Evolutionary conservation across 2,329 filamentous ascomycete genomes (phyloP).

Genomic region (Aulographum hederae): DNA sequence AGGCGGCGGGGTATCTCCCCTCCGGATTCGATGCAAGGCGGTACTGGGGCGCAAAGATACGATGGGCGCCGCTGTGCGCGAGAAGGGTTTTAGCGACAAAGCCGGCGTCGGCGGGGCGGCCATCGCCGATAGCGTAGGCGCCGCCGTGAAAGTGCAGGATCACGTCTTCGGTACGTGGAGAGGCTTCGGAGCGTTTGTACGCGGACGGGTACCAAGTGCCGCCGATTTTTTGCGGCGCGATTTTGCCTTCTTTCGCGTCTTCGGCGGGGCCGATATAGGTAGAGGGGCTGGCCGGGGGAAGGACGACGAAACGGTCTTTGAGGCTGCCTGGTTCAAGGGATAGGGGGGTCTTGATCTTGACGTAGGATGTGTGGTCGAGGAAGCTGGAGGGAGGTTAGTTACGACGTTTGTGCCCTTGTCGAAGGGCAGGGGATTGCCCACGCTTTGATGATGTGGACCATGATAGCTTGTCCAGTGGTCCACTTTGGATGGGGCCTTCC

Average conservation of each 20-base stretch:
- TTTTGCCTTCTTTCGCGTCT: slow-evolving; percentile 13
- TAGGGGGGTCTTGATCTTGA: slow-evolving; percentile 13
- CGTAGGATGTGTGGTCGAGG: slow-evolving; percentile 13
- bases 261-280: slow-evolving; percentile 13
- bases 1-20: slow-evolving; percentile 30
- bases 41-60: slow-evolving; percentile 29
- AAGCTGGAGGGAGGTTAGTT: no score
- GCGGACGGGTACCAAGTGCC: slow-evolving; percentile 23
- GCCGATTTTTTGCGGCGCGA: slow-evolving; percentile 19
- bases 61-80: slow-evolving; percentile 17
- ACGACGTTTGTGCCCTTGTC: no score
- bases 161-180: slow-evolving; percentile 12
- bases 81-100: slow-evolving; percentile 17
- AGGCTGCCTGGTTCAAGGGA: slow-evolving; percentile 18
- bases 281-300: slow-evolving; percentile 9
- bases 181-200: not conserved
- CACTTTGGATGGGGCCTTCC: slow-evolving; percentile 21
- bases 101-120: slow-evolving; percentile 16
- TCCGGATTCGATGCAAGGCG: slow-evolving; percentile 24
- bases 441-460: slow-evolving; percentile 14
- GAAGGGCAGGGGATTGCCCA: no score
- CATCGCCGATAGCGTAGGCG: slow-evolving; percentile 27
- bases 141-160: slow-evolving; percentile 32
- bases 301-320: slow-evolving; percentile 19
- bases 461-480: slow-evolving; percentile 20